Evolutionary conservation across 163 green algal species (phyloP), one percentile per base, ranked within the genome.

Genomic region (Volvox carteri): DNA sequence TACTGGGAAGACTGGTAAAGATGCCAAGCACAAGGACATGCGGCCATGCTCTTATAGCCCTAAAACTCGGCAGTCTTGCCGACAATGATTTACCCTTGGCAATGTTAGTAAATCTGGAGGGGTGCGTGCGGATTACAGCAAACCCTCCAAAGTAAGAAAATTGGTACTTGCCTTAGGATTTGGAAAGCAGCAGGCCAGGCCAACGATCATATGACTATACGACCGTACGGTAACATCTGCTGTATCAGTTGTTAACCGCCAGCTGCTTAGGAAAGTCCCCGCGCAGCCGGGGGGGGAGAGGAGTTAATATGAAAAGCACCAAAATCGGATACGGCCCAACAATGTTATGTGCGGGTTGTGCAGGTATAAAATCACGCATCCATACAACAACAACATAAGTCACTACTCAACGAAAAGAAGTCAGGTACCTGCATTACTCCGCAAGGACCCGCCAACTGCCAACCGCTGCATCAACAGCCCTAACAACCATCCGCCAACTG

Each of bases 311-410:
- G 28, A 19, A 25, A 19, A 7, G 6, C 54, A 16, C 54, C 25
- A 7, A 65, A 65, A 65, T 23, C 25, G 28, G 54, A 19, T 23
- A 19, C 54, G 54, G 28, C n/a, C n/a, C n/a, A n/a, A n/a, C n/a
- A n/a, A n/a, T n/a, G 54, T 28, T 7, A 65, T 23, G 28, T 30
- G 19, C 54, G 54, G 54, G 54, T 65, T 11, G 54, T 65, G 54
- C 54, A 65, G 54, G 28, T 65, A 65, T 23, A 65, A 65, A 65
- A 65, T n/a, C n/a, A n/a, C n/a, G n/a, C n/a, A n/a, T n/a, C n/a
- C n/a, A n/a, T n/a, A n/a, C n/a, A n/a, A n/a, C n/a, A n/a, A n/a
- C n/a, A n/a, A n/a, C n/a, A n/a, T n/a, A n/a, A n/a, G n/a, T n/a
- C n/a, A n/a, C n/a, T n/a, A n/a, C 54, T 5, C 54, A 60, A 65